Evolutionary conservation across 2,329 filamentous ascomycete species (phyloP).

Genomic region (Eurotiales sp.): DNA sequence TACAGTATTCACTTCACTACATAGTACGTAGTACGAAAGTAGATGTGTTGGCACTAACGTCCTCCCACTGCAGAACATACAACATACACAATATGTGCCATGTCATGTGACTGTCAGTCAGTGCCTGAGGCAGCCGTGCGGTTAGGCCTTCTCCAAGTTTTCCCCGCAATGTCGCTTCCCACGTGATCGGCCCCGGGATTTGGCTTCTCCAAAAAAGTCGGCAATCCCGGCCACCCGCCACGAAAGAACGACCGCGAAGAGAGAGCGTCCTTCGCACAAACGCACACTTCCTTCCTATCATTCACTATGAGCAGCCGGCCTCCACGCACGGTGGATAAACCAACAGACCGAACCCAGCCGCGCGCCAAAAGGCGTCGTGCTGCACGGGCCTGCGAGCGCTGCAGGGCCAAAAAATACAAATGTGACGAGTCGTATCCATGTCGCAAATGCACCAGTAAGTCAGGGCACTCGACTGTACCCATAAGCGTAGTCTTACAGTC

Average conservation of each 20-base stretch:
- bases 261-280: too few species aligned
- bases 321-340: background rate
- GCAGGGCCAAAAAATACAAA: constrained; percentile 48
- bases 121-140: too few species aligned
- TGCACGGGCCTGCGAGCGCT: constrained; percentile 45
- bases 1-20: too few species aligned
- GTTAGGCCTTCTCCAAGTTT: background rate
- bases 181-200: background rate
- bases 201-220: too few species aligned
- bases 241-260: too few species aligned
- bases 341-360: constrained; percentile 8
- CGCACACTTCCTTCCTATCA: background rate
- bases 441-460: constrained; percentile 42
- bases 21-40: too few species aligned
- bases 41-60: too few species aligned
- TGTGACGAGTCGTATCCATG: constrained; percentile 47
- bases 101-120: background rate
- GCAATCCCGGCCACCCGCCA: too few species aligned
- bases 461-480: background rate
- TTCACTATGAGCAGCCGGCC: background rate
- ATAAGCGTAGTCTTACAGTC: constrained; percentile 15
- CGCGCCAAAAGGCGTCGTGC: constrained; percentile 37
- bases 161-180: background rate
- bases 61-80: too few species aligned
- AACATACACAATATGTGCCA: too few species aligned